phyloP scores from a whole-genome alignment of 73 alveolate genomes.

The Symbiodinium natans region DNA sequence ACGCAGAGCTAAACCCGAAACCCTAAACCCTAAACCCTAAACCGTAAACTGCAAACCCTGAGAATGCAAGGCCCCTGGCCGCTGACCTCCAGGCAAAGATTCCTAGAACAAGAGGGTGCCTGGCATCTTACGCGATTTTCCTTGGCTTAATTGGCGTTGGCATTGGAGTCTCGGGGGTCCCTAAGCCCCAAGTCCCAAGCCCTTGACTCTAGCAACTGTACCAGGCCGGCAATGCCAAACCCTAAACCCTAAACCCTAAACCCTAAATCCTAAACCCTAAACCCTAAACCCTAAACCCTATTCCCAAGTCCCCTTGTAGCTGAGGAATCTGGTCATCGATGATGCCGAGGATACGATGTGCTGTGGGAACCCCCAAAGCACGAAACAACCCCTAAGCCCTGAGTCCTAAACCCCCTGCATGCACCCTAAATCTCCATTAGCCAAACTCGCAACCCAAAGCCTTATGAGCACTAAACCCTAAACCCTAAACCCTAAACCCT shows the following conservation, averaged over 20 bases:
- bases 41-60: not conserved
- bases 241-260: not conserved
- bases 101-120: not conserved
- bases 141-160: too few relatives aligned
- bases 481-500: not conserved
- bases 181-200: not conserved
- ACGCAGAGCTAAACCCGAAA: too few relatives aligned
- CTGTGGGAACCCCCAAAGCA: not conserved
- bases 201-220: not conserved
- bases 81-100: not conserved
- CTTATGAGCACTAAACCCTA: not conserved
- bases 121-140: too few relatives aligned
- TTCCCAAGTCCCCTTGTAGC: not conserved
- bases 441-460: not conserved
- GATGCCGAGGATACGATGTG: slow-evolving; percentile 98
- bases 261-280: not conserved
- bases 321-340: slow-evolving; percentile 96
- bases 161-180: too few relatives aligned
- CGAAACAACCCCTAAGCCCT: not conserved
- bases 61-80: too few relatives aligned
- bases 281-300: not conserved
- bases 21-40: too few relatives aligned
- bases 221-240: not conserved
- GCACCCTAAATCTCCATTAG: too few relatives aligned
- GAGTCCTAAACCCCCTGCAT: not conserved